Percentiles rank a stretch among this genome's conserved stretches.
Evolutionary conservation across 2,329 filamentous ascomycete genomes (phyloP).

Genomic region (Scolecobasidium constrictum): DNA sequence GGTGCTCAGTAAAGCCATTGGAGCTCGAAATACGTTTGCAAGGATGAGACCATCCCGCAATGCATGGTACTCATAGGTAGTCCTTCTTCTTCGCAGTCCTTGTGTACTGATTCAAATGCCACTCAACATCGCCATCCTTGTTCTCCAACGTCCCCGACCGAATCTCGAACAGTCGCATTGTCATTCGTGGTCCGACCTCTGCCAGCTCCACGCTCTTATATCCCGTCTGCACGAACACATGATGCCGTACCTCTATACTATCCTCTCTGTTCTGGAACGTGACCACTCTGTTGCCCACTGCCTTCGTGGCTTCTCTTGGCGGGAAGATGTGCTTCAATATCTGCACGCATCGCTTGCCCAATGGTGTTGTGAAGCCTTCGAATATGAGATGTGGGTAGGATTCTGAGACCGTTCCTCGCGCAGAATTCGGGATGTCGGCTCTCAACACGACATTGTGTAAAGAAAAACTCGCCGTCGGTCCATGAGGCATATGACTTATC

Average conservation of each 20-base stretch:
- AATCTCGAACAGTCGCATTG: constrained; percentile 94
- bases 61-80: constrained; percentile 72
- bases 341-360: constrained; percentile 76
- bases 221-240: constrained; percentile 88
- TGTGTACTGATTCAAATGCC: constrained; percentile 93
- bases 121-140: constrained; percentile 86
- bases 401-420: constrained; percentile 81
- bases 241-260: constrained; percentile 79
- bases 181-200: constrained; percentile 89
- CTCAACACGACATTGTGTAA: constrained; percentile 88
- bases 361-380: constrained; percentile 74
- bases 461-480: constrained; percentile 77
- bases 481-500: constrained; percentile 77
- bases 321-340: constrained; percentile 92
- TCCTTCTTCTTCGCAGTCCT: constrained; percentile 92
- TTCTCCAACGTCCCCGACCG: constrained; percentile 83
- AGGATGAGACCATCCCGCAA: too few relatives aligned
- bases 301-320: constrained; percentile 69
- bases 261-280: constrained; percentile 90
- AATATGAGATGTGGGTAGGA: constrained; percentile 92
- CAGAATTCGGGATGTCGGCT: constrained; percentile 81
- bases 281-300: constrained; percentile 78
- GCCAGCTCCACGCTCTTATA: constrained; percentile 82
- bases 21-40: too few relatives aligned
- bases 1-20: too few relatives aligned